phyloP scores from a whole-genome alignment of 2,329 filamentous ascomycete genomes.

The Eutypa lata region DNA sequence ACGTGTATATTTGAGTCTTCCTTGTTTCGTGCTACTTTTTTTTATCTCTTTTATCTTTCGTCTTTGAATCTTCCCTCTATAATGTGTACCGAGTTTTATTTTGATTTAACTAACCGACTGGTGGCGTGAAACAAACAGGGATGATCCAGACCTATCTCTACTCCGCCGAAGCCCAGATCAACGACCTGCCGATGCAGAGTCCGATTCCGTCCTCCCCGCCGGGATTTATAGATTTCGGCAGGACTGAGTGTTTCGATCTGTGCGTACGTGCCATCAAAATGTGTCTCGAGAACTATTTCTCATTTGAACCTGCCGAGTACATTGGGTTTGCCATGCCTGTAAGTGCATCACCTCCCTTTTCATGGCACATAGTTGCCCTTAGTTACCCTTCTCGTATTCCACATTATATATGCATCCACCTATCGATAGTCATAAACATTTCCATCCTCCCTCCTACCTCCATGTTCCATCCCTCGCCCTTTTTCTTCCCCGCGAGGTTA shows the following conservation, averaged over 20 bases:
- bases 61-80: too few relatives aligned
- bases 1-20: slow-evolving; percentile 5
- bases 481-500: neutral
- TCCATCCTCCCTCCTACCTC: too few relatives aligned
- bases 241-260: slow-evolving; percentile 20
- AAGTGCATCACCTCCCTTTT: neutral
- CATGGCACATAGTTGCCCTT: too few relatives aligned
- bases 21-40: neutral
- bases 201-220: neutral
- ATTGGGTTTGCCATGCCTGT: slow-evolving; percentile 20
- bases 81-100: too few relatives aligned
- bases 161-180: slow-evolving; percentile 34
- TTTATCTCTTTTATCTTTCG: too few relatives aligned
- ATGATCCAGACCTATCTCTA: slow-evolving; percentile 32
- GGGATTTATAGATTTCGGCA: slow-evolving; percentile 7
- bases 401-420: too few relatives aligned
- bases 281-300: slow-evolving; percentile 21
- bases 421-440: too few relatives aligned
- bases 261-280: slow-evolving; percentile 20
- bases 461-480: neutral
- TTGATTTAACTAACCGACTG: neutral
- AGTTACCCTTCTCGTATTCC: too few relatives aligned
- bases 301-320: slow-evolving; percentile 15
- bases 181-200: slow-evolving; percentile 31
- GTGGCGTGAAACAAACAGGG: slow-evolving; percentile 21